phyloP scores from a whole-genome alignment of 164 flowering plant genomes.

The Sextonia rubra region DNA sequence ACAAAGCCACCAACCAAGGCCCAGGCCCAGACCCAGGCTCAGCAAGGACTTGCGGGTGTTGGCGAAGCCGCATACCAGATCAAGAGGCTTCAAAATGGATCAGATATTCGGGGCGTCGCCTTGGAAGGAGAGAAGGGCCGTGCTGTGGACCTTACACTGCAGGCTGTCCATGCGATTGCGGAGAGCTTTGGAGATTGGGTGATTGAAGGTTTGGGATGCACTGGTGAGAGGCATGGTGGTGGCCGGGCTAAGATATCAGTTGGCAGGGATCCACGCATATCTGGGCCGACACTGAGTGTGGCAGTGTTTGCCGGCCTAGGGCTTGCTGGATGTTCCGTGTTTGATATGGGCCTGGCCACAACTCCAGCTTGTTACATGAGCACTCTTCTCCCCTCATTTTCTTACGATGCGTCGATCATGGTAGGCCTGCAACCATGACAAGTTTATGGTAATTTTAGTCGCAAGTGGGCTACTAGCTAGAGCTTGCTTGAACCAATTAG shows the following conservation, averaged over 20 bases:
- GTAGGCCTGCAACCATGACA: constrained; percentile 23
- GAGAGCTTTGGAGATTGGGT: constrained; percentile 96
- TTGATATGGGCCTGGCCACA: constrained; percentile 91
- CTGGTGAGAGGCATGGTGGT: constrained; percentile 16
- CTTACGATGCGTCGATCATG: constrained; percentile 85
- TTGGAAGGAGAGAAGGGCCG: constrained; percentile 80
- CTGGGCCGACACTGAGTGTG: constrained; percentile 52
- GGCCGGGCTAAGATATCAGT: constrained; percentile 55
- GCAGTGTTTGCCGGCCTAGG: constrained; percentile 71
- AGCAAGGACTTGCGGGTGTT: constrained; percentile 16
- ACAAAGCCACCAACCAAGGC: neutral
- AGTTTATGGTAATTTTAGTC: too few relatives aligned
- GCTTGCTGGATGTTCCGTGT: constrained; percentile 61
- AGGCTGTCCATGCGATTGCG: constrained; percentile 74
- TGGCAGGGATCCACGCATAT: constrained; percentile 73
- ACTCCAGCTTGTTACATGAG: constrained; percentile 99
- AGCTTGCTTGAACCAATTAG: too few relatives aligned
- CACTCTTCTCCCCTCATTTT: constrained; percentile 72
- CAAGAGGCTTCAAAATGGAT: constrained; percentile 80
- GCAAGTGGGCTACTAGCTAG: too few relatives aligned
- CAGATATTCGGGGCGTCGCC: constrained; percentile 91
- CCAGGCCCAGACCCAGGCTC: neutral
- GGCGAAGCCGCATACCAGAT: constrained; percentile 71
- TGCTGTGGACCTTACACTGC: constrained; percentile 63
- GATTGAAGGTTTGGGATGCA: constrained; percentile 26